phyloP scores from a whole-genome alignment of 257 asterid genomes.

The Cruciata laevipes region DNA sequence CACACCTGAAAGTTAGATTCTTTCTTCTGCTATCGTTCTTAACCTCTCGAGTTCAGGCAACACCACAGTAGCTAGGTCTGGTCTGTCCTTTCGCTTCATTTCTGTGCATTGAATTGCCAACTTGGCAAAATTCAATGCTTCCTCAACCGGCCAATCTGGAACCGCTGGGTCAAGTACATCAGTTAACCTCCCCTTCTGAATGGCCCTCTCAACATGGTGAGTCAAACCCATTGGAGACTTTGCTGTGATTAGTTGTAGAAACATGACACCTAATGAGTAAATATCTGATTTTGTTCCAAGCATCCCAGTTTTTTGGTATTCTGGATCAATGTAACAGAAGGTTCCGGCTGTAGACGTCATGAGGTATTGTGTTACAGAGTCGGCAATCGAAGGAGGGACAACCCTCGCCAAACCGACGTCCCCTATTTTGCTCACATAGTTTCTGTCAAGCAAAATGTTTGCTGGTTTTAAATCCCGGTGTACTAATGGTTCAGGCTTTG shows the following conservation, averaged over 20 bases:
- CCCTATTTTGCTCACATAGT: slow-evolving; percentile 81
- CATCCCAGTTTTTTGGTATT: slow-evolving; percentile 92
- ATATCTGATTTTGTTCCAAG: slow-evolving; percentile 76
- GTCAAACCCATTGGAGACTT: slow-evolving; percentile 85
- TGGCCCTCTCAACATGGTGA: slow-evolving; percentile 75
- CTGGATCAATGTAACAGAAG: slow-evolving; percentile 90
- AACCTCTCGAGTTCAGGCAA: slow-evolving; percentile 71
- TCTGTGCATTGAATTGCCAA: slow-evolving; percentile 71
- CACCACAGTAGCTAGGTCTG: slow-evolving; percentile 54
- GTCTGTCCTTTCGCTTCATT: slow-evolving; percentile 75
- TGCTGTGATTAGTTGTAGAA: slow-evolving; percentile 76
- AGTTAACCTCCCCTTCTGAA: slow-evolving; percentile 64
- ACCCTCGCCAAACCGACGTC: slow-evolving; percentile 93
- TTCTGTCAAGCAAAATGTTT: slow-evolving; percentile 79
- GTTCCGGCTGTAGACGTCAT: slow-evolving; percentile 97
- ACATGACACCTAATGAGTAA: slow-evolving; percentile 78
- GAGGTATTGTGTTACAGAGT: slow-evolving; percentile 77
- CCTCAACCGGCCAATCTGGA: slow-evolving; percentile 74
- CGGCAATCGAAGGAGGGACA: slow-evolving; percentile 87
- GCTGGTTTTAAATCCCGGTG: slow-evolving; percentile 87
- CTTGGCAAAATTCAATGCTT: slow-evolving; percentile 58
- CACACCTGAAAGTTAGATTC: slow-evolving; percentile 39
- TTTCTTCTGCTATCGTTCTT: slow-evolving; percentile 58
- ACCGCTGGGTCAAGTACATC: slow-evolving; percentile 76
- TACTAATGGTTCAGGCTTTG: slow-evolving; percentile 92